Evolutionary conservation across 345 rosid species (phyloP), one percentile per base, ranked within the genome.

Genomic region (Populus davidiana): DNA sequence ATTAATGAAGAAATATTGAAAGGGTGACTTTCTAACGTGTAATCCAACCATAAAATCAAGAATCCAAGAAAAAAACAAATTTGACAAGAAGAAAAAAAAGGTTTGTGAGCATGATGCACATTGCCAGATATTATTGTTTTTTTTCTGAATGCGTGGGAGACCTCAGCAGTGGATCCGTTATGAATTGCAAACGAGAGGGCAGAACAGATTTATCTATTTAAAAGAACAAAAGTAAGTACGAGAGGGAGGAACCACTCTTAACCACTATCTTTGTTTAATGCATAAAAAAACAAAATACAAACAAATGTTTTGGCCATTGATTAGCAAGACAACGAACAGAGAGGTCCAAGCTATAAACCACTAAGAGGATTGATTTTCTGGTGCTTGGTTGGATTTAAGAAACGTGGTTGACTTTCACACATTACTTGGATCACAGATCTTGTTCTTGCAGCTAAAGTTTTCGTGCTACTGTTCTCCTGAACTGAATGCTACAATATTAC

Each of bases 181-280:
- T 67, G 78, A 33, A 67, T 47, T 3, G 72, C 77, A n/a, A 20
- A 0, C 2, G 17, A 13, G 33, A 36, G 38, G 13, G 16, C 16
- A 63, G 20, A 14, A 25, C 21, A 31, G 21, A 2, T 41, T 13
- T 33, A 1, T 33, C 10, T 27, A 10, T 27, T 8, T 8, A 68
- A 35, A 63, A 61, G 38, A 62, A 11, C 1, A 76, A 14, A 23
- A 56, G 23, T 0, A 49, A n/a, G 8, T 43, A 14, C 21, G 62
- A 5, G 18, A 9, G 33, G 31, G 18, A 56, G 59, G 73, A 43
- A 70, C 64, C 73, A 44, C 47, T 38, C 12, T 23, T 71, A 12
- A 67, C 75, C 75, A 74, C 76, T 47, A 72, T 9, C n/a, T 44
- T 62, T 70, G 27, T 77, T 70, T 44, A 77, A 62, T 33, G 5